A percentile compares a stretch with the other conserved stretches of the same genome.
Conservation (phyloP, 1,284 basidiomycete genomes). For the Megacollybia platyphylla region DNA sequence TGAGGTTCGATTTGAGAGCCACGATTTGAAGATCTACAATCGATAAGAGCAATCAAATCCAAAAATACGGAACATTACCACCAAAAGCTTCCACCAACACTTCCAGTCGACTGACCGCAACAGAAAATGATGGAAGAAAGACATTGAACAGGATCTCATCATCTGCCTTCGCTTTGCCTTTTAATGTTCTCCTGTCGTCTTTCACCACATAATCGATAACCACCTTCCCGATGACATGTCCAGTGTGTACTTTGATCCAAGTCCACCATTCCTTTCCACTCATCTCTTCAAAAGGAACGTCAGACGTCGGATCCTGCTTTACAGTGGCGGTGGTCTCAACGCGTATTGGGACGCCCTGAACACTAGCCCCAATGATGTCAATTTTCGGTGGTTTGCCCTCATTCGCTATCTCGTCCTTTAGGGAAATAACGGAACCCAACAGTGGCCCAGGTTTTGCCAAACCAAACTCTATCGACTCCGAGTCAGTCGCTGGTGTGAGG, state of each 20-base stretch:
- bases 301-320: conserved; percentile 20
- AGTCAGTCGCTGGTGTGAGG: conserved; percentile 39
- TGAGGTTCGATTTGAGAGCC: conserved; percentile 33
- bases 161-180: conserved; percentile 19
- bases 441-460: conserved; percentile 29
- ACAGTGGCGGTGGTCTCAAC: conserved; percentile 34
- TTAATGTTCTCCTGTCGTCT: conserved; percentile 13
- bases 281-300: conserved; percentile 33
- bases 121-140: conserved; percentile 52
- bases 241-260: conserved; percentile 51
- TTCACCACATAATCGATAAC: conserved; percentile 54
- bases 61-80: conserved; percentile 21
- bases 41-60: conserved; percentile 4
- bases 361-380: conserved; percentile 42
- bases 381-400: conserved; percentile 24
- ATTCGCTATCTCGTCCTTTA: conserved; percentile 3
- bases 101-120: conserved; percentile 52
- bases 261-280: conserved; percentile 44
- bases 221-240: conserved; percentile 37
- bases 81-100: conserved; percentile 38
- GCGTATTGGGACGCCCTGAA: conserved; percentile 52
- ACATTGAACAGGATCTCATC: conserved; percentile 25
- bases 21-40: conserved; percentile 25
- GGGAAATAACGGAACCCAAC: not conserved
- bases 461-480: conserved; percentile 71